Conservation (phyloP, 2,329 filamentous ascomycete species). For the Decorospora gaudefroyi region DNA sequence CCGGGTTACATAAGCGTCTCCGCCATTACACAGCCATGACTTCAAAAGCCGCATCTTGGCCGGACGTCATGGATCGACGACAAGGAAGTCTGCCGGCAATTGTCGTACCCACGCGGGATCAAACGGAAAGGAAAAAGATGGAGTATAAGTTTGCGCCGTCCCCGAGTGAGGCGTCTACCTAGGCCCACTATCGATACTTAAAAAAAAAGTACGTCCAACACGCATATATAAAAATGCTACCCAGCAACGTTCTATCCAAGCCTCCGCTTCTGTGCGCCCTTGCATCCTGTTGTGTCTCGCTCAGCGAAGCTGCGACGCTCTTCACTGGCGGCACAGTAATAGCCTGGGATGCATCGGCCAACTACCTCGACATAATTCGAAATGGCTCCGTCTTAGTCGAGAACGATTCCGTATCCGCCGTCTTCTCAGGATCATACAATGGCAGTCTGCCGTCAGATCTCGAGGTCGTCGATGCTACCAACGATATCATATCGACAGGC, state of each 20-base stretch:
- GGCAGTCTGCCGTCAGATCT: constrained; percentile 22
- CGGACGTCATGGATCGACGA: constrained; percentile 3
- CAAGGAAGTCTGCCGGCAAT: neutral
- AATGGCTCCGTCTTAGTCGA: constrained; percentile 51
- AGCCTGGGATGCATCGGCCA: constrained; percentile 46
- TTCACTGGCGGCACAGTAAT: constrained; percentile 48
- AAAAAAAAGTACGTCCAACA: too few relatives aligned
- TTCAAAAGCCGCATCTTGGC: constrained; percentile 9
- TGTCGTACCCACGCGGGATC: neutral
- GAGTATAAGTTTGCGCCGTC: constrained; percentile 7
- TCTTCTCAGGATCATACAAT: constrained; percentile 13
- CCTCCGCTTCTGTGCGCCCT: constrained; percentile 4
- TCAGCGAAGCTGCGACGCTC: constrained; percentile 8
- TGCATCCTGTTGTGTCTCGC: constrained; percentile 2
- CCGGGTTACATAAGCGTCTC: too few relatives aligned
- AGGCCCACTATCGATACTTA: too few relatives aligned
- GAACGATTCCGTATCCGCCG: constrained; percentile 44
- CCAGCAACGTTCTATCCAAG: neutral
- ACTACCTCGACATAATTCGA: constrained; percentile 47
- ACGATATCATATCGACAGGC: constrained; percentile 59
- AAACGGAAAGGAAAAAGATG: neutral
- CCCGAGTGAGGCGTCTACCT: neutral
- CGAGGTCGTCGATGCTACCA: constrained; percentile 52
- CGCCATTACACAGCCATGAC: too few relatives aligned
- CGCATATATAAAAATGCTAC: constrained; percentile 4